These are phyloP conservation scores for Heteromeles arbutifolia DNA, from an alignment of 306 rosid genomes.

Conservation along the genomic window DNA sequence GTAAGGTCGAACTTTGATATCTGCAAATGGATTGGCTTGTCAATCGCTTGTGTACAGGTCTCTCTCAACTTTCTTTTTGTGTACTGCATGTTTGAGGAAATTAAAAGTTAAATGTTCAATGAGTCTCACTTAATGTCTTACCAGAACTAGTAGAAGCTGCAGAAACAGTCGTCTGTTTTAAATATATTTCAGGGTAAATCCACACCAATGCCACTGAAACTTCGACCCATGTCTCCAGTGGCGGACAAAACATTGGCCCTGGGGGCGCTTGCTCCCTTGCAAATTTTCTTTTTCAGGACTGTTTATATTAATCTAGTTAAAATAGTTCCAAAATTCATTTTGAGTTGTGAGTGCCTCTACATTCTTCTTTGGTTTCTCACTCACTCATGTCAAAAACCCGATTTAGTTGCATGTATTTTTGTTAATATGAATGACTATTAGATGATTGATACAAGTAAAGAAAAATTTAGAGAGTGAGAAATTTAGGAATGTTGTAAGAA, in stretches of 20 bases:
- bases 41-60: conserved; percentile 63
- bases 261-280: neutral
- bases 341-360: no score
- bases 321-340: neutral
- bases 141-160: neutral
- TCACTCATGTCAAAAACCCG: no score
- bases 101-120: neutral
- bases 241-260: neutral
- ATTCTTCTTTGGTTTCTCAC: no score
- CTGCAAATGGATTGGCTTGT: conserved; percentile 71
- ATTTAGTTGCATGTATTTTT: no score
- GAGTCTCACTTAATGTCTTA: neutral
- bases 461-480: no score
- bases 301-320: neutral
- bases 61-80: conserved; percentile 15
- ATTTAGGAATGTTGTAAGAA: no score
- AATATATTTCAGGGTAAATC: neutral
- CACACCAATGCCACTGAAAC: neutral
- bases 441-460: no score
- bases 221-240: neutral
- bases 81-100: neutral
- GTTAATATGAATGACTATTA: no score
- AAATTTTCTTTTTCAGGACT: neutral
- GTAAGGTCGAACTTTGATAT: conserved; percentile 49
- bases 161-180: neutral